phyloP scores from a whole-genome alignment of 768 basidiomycete species.

The Macrocybe gigantea region DNA sequence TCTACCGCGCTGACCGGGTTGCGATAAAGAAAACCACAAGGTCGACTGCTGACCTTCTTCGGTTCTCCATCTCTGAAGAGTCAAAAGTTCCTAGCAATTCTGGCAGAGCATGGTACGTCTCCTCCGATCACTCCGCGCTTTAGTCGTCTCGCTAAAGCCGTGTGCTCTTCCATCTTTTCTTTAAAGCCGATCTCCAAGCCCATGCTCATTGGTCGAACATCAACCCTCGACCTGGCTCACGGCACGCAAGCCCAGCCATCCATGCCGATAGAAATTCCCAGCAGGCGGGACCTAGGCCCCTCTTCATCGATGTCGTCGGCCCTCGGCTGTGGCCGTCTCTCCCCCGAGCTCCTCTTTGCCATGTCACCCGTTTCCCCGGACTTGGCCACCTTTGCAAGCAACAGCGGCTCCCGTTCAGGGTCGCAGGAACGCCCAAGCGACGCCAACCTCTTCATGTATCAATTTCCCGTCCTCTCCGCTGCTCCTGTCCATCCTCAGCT shows the following conservation, averaged over 20 bases:
- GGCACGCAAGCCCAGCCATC: slow-evolving; percentile 5
- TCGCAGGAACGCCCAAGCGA: slow-evolving; percentile 10
- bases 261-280: slow-evolving; percentile 42
- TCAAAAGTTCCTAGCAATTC: no score
- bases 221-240: background rate
- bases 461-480: slow-evolving; percentile 25
- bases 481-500: slow-evolving; percentile 7
- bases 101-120: no score
- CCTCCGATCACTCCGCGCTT: no score
- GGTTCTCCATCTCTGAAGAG: no score
- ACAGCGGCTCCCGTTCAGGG: slow-evolving; percentile 13
- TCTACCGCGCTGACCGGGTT: no score
- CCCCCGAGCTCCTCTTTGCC: slow-evolving; percentile 47
- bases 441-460: slow-evolving; percentile 34
- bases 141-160: no score
- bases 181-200: no score
- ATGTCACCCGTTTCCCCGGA: slow-evolving; percentile 41
- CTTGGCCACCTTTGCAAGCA: slow-evolving; percentile 14
- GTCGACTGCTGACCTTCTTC: no score
- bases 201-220: background rate
- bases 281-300: slow-evolving; percentile 16
- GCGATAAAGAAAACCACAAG: no score
- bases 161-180: no score
- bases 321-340: slow-evolving; percentile 23
- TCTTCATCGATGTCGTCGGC: slow-evolving; percentile 18